Conservation (phyloP, 2,329 filamentous ascomycete genomes). For the Colletotrichum sp. region DNA sequence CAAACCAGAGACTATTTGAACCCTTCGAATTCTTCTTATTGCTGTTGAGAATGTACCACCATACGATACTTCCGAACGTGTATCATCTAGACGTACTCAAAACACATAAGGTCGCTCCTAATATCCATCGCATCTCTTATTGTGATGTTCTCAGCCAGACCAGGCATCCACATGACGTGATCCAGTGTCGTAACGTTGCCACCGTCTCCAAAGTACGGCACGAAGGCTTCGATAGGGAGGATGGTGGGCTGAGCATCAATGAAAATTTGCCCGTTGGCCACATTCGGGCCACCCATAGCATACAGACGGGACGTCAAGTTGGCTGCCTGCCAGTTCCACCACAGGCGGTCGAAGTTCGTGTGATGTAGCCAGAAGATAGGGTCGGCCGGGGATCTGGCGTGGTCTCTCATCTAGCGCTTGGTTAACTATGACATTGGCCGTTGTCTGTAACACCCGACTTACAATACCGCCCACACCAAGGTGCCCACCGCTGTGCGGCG, state of each 20-base stretch:
- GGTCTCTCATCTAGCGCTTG: neutral
- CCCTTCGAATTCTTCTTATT: neutral
- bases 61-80: rapidly evolving
- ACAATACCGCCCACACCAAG: neutral
- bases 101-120: neutral
- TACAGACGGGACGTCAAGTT: neutral
- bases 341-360: neutral
- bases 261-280: neutral
- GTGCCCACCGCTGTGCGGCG: neutral
- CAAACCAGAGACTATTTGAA: rapidly evolving
- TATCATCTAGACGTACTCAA: neutral
- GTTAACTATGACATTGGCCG: neutral
- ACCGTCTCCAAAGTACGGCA: neutral
- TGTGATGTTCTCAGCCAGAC: neutral
- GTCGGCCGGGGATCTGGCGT: neutral
- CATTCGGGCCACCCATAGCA: conserved; percentile 1
- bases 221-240: neutral
- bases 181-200: neutral
- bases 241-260: neutral
- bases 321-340: neutral
- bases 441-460: neutral
- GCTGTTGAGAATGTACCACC: neutral
- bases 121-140: neutral
- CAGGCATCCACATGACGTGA: neutral
- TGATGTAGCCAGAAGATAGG: conserved; percentile 1